Evolutionary conservation across 176 grass and related monocot genomes (phyloP), one percentile per base, ranked within the genome.

Genomic region (Aegilops longissima): DNA sequence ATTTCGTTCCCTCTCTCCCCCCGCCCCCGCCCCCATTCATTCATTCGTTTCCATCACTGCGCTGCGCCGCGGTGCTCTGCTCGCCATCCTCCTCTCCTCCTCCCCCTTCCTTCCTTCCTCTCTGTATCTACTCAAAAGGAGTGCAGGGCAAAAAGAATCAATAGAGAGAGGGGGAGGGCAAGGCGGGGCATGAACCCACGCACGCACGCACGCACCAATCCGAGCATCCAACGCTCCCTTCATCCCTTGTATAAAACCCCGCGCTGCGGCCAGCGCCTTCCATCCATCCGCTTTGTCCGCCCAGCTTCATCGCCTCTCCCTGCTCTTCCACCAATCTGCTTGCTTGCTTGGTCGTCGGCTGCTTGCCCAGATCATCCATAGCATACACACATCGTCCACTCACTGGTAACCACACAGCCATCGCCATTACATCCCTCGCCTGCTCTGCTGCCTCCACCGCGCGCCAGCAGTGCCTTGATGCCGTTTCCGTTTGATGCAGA

Each of bases 41-140:
- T 66, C 78, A 61, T 79, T 35, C 76, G 30, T 63, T 29, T 83
- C 61, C 86, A 70, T 83, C 86, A 77, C 80, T 77, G 80, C 80
- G 64, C 29, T 13, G 25, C 38, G 23, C 79, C 9, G 36, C 61
- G 21, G 8, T 13, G 59, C 40, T 27, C 59, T 12, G 58, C 42
- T 29, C 36, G 27, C 64, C 79, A n/a, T 12, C 75, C 42, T 44
- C 38, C 35, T 33, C 39, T 62, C 66, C 66, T 23, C 29, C 38
- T 61, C 24, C 42, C 9, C 9, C 39, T 21, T 61, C 73, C 35
- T 36, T 39, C 36, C 45, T 3, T 64, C 54, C 33, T 49, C 51
- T 63, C 65, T 61, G 78, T 66, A 66, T 85, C 79, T 80, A 62
- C 78, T 86, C 83, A 90, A 90, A 90, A 86, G 83, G 75, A 66